Conservation (phyloP, 2,329 filamentous ascomycete species). For the Stachybotrys elegans region DNA sequence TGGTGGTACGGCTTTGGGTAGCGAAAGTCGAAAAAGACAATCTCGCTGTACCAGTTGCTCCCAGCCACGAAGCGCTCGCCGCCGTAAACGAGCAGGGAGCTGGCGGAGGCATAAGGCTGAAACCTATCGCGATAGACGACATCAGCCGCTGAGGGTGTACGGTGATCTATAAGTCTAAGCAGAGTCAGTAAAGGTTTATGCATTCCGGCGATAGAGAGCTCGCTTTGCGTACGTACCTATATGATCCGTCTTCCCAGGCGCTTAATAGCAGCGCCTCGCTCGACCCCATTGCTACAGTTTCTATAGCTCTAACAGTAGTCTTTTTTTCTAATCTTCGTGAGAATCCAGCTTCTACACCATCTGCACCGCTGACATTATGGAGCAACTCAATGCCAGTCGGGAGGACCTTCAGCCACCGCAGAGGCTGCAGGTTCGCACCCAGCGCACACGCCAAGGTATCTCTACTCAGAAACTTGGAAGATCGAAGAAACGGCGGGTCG, state of each 20-base stretch:
- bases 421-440: slow-evolving; percentile 33
- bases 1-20: slow-evolving; percentile 43
- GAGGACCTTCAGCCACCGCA: slow-evolving; percentile 41
- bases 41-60: slow-evolving; percentile 33
- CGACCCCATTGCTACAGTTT: slow-evolving; percentile 33
- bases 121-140: slow-evolving; percentile 49
- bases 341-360: slow-evolving; percentile 10
- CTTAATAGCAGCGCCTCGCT: slow-evolving; percentile 39
- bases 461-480: slow-evolving; percentile 40
- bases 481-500: slow-evolving; percentile 20
- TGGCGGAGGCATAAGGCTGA: slow-evolving; percentile 39
- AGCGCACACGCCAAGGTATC: slow-evolving; percentile 41
- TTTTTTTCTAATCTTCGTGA: slow-evolving; percentile 25
- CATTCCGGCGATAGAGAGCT: background rate
- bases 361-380: slow-evolving; percentile 23
- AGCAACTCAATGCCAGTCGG: slow-evolving; percentile 38
- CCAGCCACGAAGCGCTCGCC: slow-evolving; percentile 47
- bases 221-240: slow-evolving; percentile 22
- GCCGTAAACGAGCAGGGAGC: slow-evolving; percentile 44
- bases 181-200: slow-evolving; percentile 3
- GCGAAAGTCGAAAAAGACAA: slow-evolving; percentile 52
- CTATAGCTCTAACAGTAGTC: slow-evolving; percentile 39
- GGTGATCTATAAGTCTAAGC: slow-evolving; percentile 40
- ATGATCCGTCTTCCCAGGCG: slow-evolving; percentile 49
- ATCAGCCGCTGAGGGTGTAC: slow-evolving; percentile 41